Percentiles rank a stretch among this genome's conserved stretches.
These are phyloP conservation scores for Cinchona pubescens DNA, from an alignment of 257 asterid species.

Conservation along the genomic window DNA sequence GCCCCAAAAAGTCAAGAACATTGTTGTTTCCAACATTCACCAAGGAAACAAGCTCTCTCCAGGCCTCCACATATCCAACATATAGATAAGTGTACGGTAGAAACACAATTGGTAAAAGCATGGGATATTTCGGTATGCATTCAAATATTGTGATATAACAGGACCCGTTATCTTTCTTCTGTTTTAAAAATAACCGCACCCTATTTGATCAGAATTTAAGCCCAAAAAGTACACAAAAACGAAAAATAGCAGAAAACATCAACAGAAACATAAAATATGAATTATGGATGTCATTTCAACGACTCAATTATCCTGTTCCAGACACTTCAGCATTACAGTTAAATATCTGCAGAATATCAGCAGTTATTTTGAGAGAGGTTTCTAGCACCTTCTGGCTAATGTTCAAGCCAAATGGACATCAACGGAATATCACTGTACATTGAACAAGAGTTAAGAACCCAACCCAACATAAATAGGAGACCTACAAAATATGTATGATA, in stretches of 20 bases:
- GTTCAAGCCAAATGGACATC: not conserved
- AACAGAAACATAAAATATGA: not conserved
- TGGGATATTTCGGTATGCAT: not conserved
- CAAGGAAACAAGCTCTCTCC: not conserved
- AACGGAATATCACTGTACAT: not conserved
- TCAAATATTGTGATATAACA: not conserved
- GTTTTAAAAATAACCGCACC: not conserved
- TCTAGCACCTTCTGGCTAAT: not conserved
- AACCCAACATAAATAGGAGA: not conserved
- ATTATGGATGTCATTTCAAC: not conserved
- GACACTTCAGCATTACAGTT: not conserved
- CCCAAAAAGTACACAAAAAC: not conserved
- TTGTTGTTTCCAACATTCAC: slow-evolving; percentile 6
- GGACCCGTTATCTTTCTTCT: not conserved
- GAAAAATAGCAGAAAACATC: not conserved
- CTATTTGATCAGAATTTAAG: not conserved
- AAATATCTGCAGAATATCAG: not conserved
- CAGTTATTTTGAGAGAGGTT: not conserved
- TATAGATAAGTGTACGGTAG: not conserved
- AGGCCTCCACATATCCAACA: slow-evolving; percentile 13
- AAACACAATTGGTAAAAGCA: not conserved
- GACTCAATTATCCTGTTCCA: not conserved
- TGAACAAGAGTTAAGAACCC: not conserved
- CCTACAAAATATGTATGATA: not conserved
- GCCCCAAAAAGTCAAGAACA: not conserved